Evolutionary conservation across 2,329 filamentous ascomycete genomes (phyloP), one percentile per base, ranked within the genome.

Genomic region (Aspergillus thermomutatus): DNA sequence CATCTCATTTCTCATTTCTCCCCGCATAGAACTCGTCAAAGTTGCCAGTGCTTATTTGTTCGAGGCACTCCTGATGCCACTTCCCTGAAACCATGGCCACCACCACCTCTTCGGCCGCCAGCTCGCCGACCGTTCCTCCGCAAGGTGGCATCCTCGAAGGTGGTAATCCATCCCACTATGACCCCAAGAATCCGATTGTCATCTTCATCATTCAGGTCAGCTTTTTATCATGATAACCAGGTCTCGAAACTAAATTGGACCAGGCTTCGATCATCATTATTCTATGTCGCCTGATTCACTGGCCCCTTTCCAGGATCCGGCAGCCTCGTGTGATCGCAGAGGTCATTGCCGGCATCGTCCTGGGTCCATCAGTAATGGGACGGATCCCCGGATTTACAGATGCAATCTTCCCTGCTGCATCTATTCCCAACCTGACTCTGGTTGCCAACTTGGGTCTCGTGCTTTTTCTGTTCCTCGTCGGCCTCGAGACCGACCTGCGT

Each of bases 291-390:
- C 72, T 89, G 47, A 79, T 92, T 21, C 89, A 93, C 70, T 92
- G 83, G 77, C 90, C 90, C 9, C 82, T 93, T 4, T 87, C 87
- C 64, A 87, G 87, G 66, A 80, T 94, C 50, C 86, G 88, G 55
- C 90, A 94, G 69, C 90, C 90, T 60, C 85, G 88, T 49, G 90
- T 94, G 63, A 92, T 94, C 65, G 88, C 90, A 50, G 90, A 94
- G 75, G 90, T 94, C 57, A 85, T 93, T 54, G 89, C 88, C n/a
- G 90, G 90, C 53, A 90, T 94, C 67, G 74, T 96, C 40, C 82
- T 96, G 1, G 92, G 92, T 3, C 92, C 92, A 1, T 94, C 92
- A 0, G 89, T 95, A 23, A 88, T 96, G 85, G 91, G 91, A 68
- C 86, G 88, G 52, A 91, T 96, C 23, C 91, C 91, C 1, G 86